Conservation (phyloP, 2,329 filamentous ascomycete genomes). For the Neurospora sp. region DNA sequence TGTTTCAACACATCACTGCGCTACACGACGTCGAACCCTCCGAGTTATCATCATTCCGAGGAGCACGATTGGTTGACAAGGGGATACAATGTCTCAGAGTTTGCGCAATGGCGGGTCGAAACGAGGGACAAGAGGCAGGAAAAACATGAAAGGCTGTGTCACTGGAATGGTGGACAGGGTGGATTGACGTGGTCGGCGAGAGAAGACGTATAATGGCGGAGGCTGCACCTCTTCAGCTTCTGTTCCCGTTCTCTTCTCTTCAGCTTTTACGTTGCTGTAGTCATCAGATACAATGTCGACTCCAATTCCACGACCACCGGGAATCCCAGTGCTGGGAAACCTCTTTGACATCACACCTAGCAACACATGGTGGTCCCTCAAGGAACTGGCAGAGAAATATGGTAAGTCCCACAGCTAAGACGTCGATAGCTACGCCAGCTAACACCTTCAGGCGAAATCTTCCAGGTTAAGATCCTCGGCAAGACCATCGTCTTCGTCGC, state of each 20-base stretch:
- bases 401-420: conserved; percentile 7
- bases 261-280: neutral
- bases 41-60: neutral
- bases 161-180: neutral
- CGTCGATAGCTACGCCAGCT: neutral
- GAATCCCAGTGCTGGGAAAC: conserved; percentile 41
- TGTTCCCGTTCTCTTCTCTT: neutral
- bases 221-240: neutral
- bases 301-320: conserved; percentile 40
- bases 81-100: neutral
- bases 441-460: conserved; percentile 29
- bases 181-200: neutral
- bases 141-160: neutral
- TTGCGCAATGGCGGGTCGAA: neutral
- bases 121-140: neutral
- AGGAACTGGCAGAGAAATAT: conserved; percentile 33
- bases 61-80: neutral
- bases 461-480: conserved; percentile 32
- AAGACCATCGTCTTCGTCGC: conserved; percentile 32
- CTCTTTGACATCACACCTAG: conserved; percentile 37
- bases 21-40: neutral
- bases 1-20: neutral
- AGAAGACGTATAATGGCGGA: neutral
- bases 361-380: conserved; percentile 40
- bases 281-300: conserved; percentile 25